These are phyloP conservation scores for barrel medic (Medicago truncatula) DNA, from an alignment of 306 rosid genomes.

Conservation along the genomic window MtrunA17r5.0-ANR NC_053049.1:16556501-16557000, in stretches of 20 bases:
- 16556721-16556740: conserved; percentile 47
- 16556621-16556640: conserved; percentile 51
- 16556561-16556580: background rate
- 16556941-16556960: conserved; percentile 96
- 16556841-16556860: conserved; percentile 96
- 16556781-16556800: conserved; percentile 51
- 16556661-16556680: conserved; percentile 38
- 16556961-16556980: conserved; percentile 85
- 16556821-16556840: conserved; percentile 86
- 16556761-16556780: conserved; percentile 32
- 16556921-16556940: conserved; percentile 55
- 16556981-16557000: conserved; percentile 58
- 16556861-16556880: conserved; percentile 87
- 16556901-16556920: conserved; percentile 60
- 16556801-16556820: conserved; percentile 66
- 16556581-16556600: conserved; percentile 27
- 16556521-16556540: background rate
- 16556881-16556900: conserved; percentile 79
- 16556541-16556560: background rate
- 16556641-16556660: conserved; percentile 38
- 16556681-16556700: conserved; percentile 32
- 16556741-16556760: conserved; percentile 41
- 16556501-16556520: background rate
- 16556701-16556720: conserved; percentile 48
- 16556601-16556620: conserved; percentile 42